These are phyloP conservation scores for Cyclocybe cylindracea DNA, from an alignment of 768 basidiomycete genomes.

Conservation along the genomic window DNA sequence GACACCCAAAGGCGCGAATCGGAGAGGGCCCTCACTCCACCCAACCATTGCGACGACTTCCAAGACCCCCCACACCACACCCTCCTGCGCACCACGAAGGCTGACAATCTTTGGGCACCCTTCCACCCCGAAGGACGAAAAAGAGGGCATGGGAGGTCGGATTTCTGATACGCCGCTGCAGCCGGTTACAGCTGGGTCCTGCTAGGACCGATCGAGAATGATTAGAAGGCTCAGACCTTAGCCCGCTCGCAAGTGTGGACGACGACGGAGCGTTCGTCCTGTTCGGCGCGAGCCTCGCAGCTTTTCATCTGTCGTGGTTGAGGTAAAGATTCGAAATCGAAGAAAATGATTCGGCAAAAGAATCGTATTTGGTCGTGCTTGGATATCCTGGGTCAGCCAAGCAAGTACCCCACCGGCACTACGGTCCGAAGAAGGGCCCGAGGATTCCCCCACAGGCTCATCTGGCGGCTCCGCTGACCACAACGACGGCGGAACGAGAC, in stretches of 20 bases:
- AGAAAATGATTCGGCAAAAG: not conserved
- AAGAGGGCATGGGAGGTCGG: constrained; percentile 32
- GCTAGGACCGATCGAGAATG: constrained; percentile 65
- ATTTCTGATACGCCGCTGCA: constrained; percentile 72
- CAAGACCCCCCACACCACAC: constrained; percentile 41
- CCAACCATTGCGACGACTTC: constrained; percentile 61
- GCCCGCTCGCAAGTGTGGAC: constrained; percentile 63
- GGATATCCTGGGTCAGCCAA: no score
- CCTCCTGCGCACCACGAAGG: constrained; percentile 31
- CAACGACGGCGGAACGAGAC: no score
- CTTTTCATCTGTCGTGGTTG: constrained; percentile 46
- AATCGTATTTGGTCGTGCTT: no score
- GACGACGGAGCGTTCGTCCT: constrained; percentile 30
- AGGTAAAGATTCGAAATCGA: not conserved
- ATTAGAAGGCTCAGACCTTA: constrained; percentile 79
- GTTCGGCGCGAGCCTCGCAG: constrained; percentile 70
- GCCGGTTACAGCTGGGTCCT: constrained; percentile 57
- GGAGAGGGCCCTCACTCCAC: constrained; percentile 24
- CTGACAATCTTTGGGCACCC: constrained; percentile 39
- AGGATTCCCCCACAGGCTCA: no score
- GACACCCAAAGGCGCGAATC: constrained; percentile 3
- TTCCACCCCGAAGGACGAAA: not conserved
- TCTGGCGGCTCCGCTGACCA: no score
- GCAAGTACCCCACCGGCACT: no score
- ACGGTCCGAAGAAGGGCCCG: no score